Conservation (phyloP, 805 yeast species). For the Groenewaldozyma salmanticensis region DNA sequence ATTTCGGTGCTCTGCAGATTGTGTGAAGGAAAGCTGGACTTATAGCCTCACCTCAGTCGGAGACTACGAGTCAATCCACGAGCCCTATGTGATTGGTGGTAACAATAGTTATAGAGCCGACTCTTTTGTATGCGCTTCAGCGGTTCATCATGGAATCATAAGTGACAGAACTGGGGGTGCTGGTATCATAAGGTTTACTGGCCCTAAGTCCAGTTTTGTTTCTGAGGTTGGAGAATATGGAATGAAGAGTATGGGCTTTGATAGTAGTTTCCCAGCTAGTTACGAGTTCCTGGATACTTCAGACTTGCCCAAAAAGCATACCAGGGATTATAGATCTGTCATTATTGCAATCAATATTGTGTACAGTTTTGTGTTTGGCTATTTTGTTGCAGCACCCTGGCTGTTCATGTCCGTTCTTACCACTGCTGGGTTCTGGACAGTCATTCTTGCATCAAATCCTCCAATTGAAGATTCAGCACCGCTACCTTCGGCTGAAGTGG, state of each 20-base stretch:
- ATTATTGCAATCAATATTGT: conserved; percentile 50
- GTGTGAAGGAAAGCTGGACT: conserved; percentile 69
- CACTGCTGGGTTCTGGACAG: conserved; percentile 75
- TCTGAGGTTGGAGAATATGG: conserved; percentile 45
- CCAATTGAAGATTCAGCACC: conserved; percentile 34
- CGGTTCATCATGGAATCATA: conserved; percentile 72
- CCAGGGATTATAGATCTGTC: too few relatives aligned
- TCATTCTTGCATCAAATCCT: conserved; percentile 76
- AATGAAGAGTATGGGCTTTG: conserved; percentile 46
- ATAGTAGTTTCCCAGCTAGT: conserved; percentile 67
- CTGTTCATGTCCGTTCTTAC: conserved; percentile 52
- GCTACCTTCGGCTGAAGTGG: conserved; percentile 45
- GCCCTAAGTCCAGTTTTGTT: conserved; percentile 41
- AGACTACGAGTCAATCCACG: conserved; percentile 51
- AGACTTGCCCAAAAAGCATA: too few relatives aligned
- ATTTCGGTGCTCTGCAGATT: conserved; percentile 80
- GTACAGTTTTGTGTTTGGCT: conserved; percentile 39
- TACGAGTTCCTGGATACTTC: conserved; percentile 47
- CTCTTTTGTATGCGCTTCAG: conserved; percentile 84
- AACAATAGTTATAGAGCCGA: conserved; percentile 69
- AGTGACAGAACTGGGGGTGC: conserved; percentile 75
- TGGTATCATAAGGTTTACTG: conserved; percentile 49
- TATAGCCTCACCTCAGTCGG: conserved; percentile 74
- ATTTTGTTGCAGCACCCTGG: conserved; percentile 42
- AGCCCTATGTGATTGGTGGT: conserved; percentile 72